Evolutionary conservation across 495 filamentous ascomycete species (phyloP).

Genomic region (Podospora pseudocomata): DNA sequence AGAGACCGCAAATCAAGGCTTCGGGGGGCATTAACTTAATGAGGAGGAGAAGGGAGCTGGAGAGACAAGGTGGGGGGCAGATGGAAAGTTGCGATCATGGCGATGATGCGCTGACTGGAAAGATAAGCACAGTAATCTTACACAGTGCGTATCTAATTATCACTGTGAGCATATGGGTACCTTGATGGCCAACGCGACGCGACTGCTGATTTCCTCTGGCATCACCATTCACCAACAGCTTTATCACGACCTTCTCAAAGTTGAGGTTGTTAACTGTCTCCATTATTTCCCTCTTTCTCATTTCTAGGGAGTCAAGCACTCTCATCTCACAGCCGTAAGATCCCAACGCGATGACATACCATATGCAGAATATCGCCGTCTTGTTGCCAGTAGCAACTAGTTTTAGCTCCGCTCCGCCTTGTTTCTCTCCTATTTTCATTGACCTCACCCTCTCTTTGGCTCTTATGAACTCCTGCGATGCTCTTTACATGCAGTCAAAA

Average conservation of each 20-base stretch:
- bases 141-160: neutral
- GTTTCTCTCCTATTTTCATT: neutral
- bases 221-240: too few species aligned
- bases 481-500: neutral
- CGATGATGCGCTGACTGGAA: neutral
- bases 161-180: neutral
- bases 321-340: too few species aligned
- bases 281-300: too few species aligned
- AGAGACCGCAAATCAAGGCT: conserved; percentile 18
- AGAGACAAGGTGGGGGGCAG: neutral
- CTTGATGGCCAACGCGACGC: neutral
- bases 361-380: too few species aligned
- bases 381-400: too few species aligned
- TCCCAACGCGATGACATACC: too few species aligned
- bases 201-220: too few species aligned
- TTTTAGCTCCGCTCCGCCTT: neutral
- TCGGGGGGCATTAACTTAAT: neutral
- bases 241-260: too few species aligned
- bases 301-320: too few species aligned
- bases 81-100: neutral
- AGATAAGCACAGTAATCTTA: neutral
- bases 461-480: neutral
- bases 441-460: neutral
- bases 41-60: neutral
- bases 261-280: too few species aligned